phyloP scores from a whole-genome alignment of 805 yeast species.

The Kurtzmaniella cleridarum region DNA sequence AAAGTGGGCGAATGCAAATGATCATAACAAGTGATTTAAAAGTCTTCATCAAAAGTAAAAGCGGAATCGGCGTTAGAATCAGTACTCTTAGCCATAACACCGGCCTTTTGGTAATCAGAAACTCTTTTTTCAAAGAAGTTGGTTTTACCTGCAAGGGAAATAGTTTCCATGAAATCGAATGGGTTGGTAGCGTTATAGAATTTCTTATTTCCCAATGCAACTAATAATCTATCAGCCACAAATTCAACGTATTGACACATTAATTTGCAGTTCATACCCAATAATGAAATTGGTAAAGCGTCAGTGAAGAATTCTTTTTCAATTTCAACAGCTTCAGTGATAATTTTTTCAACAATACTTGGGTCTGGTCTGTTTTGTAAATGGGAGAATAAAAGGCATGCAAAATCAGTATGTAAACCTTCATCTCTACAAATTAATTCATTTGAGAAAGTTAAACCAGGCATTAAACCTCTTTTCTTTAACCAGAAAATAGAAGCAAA shows the following conservation, averaged over 20 bases:
- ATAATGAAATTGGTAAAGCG: constrained; percentile 86
- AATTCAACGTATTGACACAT: constrained; percentile 99
- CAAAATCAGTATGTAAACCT: constrained; percentile 98
- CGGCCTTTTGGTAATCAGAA: constrained; percentile 97
- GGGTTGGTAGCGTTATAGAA: constrained; percentile 86
- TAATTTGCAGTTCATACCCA: constrained; percentile 90
- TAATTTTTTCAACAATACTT: constrained; percentile 73
- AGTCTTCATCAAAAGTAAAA: constrained; percentile 90
- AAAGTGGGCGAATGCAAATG: too few species aligned
- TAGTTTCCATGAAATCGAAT: constrained; percentile 98
- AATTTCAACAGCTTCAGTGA: constrained; percentile 91
- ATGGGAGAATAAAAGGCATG: constrained; percentile 91
- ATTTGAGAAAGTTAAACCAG: constrained; percentile 96
- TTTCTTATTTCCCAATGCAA: constrained; percentile 88
- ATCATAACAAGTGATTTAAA: constrained; percentile 36
- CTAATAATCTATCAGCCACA: constrained; percentile 90
- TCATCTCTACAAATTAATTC: constrained; percentile 98
- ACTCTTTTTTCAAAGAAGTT: constrained; percentile 99
- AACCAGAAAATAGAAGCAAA: constrained; percentile 98
- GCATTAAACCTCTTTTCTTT: constrained; percentile 98
- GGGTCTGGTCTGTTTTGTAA: constrained; percentile 82
- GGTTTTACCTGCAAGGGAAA: constrained; percentile 96
- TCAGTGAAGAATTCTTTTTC: constrained; percentile 94
- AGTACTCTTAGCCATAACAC: constrained; percentile 83
- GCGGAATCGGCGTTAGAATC: constrained; percentile 46